These are phyloP conservation scores for Evernia prunastri DNA, from an alignment of 495 filamentous ascomycete genomes.

Conservation along the genomic window DNA sequence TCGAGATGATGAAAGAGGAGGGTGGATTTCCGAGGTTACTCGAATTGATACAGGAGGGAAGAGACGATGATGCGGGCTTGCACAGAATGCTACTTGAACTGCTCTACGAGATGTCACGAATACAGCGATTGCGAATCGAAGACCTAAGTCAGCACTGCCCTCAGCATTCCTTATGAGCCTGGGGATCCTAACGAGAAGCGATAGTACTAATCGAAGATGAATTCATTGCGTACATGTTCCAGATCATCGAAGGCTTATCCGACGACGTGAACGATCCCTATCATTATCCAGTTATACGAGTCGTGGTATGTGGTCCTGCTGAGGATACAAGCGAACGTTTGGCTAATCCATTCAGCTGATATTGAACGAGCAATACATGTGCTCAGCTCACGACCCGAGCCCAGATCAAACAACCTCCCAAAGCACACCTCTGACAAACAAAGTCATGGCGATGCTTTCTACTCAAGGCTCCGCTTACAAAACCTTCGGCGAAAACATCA, in stretches of 20 bases:
- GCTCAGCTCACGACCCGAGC: slow-evolving; percentile 52
- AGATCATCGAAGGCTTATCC: slow-evolving; percentile 80
- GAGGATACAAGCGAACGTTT: slow-evolving; percentile 9
- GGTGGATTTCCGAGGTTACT: slow-evolving; percentile 76
- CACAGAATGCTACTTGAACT: slow-evolving; percentile 81
- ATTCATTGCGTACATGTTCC: slow-evolving; percentile 77
- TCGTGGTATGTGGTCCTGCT: slow-evolving; percentile 57
- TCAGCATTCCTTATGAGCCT: not conserved
- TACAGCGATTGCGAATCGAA: slow-evolving; percentile 70
- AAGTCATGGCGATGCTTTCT: slow-evolving; percentile 83
- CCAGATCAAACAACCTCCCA: slow-evolving; percentile 33
- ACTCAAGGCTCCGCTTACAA: slow-evolving; percentile 72
- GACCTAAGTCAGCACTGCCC: slow-evolving; percentile 57
- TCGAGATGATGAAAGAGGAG: slow-evolving; percentile 81
- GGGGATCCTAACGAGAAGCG: slow-evolving; percentile 19
- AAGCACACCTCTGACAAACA: slow-evolving; percentile 66
- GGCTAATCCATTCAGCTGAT: slow-evolving; percentile 58
- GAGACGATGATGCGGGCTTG: slow-evolving; percentile 58
- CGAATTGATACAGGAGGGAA: slow-evolving; percentile 65
- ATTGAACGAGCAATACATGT: slow-evolving; percentile 97
- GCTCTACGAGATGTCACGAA: slow-evolving; percentile 93
- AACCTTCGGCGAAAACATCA: slow-evolving; percentile 97
- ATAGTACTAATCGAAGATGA: slow-evolving; percentile 68
- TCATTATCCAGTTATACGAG: slow-evolving; percentile 90
- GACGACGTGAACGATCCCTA: slow-evolving; percentile 92